Evolutionary conservation across 2,329 filamentous ascomycete genomes (phyloP).

Genomic region (Alternaria gansuensis): DNA sequence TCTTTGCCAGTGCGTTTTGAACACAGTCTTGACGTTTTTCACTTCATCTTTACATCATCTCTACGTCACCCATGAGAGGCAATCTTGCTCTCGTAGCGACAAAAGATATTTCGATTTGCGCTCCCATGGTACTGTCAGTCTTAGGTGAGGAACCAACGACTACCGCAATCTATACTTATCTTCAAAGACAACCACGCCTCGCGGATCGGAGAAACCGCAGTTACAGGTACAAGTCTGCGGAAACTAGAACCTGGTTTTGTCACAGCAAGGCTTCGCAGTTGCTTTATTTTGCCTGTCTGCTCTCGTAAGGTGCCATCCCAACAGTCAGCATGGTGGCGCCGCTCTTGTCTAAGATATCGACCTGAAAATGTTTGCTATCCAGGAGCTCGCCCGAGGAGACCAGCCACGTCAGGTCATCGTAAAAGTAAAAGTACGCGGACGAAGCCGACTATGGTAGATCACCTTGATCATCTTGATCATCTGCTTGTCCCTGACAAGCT

Average conservation of each 20-base stretch:
- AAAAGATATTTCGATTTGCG: not conserved
- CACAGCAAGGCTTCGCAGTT: not conserved
- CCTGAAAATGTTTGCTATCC: not conserved
- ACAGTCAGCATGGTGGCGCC: not conserved
- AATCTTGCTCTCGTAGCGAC: not conserved
- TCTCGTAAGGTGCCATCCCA: not conserved
- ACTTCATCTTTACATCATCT: not conserved
- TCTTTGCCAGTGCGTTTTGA: not conserved
- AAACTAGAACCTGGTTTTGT: not conserved
- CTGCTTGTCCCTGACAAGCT: not conserved
- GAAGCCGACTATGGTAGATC: too few species aligned
- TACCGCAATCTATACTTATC: not conserved
- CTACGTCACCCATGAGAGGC: not conserved
- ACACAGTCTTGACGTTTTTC: not conserved
- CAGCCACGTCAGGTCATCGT: not conserved
- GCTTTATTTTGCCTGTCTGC: not conserved
- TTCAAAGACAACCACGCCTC: not conserved
- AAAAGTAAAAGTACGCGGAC: not conserved
- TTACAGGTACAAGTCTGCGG: not conserved
- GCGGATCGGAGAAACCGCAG: not conserved
- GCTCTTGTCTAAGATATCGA: not conserved
- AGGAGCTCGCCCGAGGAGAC: not conserved
- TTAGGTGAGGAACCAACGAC: not conserved
- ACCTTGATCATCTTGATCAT: too few species aligned
- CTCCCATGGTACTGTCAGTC: not conserved